Conservation (phyloP, 345 rosid genomes). For the Eutrema japonicum region DNA sequence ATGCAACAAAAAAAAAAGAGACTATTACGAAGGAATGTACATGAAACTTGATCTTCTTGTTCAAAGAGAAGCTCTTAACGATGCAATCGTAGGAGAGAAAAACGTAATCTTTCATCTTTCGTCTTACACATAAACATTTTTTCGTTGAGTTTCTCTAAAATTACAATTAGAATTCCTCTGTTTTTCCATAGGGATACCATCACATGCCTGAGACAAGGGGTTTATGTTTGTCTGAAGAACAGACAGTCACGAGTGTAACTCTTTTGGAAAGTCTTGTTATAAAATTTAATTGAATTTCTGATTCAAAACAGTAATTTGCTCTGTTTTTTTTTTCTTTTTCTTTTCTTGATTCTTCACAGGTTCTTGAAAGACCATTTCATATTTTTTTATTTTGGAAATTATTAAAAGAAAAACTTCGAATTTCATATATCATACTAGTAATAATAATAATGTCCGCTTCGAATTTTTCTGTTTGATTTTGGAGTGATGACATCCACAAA, state of each 20-base stretch:
- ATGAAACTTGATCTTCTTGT: constrained; percentile 93
- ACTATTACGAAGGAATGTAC: constrained; percentile 91
- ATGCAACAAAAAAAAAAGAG: no score
- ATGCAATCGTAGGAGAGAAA: constrained; percentile 91
- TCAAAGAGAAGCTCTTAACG: constrained; percentile 91
- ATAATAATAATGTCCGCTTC: no score
- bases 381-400: background rate
- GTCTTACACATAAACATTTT: background rate
- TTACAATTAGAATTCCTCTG: background rate
- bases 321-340: constrained; percentile 29
- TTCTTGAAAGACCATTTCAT: constrained; percentile 57
- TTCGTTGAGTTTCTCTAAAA: background rate
- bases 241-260: constrained; percentile 86
- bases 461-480: no score
- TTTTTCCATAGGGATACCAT: constrained; percentile 70
- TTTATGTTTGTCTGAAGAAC: constrained; percentile 96
- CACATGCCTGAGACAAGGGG: constrained; percentile 99
- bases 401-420: no score
- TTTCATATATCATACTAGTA: no score
- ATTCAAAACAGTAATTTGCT: background rate
- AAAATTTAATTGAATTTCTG: background rate
- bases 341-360: constrained; percentile 43
- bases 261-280: background rate
- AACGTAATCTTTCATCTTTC: constrained; percentile 47
- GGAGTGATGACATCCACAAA: no score